A percentile compares a stretch with the other conserved stretches of the same genome.
These are phyloP conservation scores for Cadophora sp. DNA, from an alignment of 2,329 filamentous ascomycete genomes.

Conservation along the genomic window DNA sequence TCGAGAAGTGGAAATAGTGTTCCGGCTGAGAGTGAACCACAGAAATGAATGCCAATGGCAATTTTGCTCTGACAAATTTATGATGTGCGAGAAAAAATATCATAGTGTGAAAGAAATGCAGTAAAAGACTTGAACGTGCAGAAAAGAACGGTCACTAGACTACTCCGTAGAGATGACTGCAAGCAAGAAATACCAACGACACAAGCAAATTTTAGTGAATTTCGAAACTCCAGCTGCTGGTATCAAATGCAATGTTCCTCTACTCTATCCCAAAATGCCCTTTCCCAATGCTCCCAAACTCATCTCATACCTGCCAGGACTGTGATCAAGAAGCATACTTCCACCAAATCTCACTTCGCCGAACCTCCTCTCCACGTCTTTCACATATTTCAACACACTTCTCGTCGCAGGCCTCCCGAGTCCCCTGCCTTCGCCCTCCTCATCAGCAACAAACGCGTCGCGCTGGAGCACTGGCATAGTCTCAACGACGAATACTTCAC, in stretches of 20 bases:
- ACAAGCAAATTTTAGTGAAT: background rate
- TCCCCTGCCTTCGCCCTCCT: constrained; percentile 32
- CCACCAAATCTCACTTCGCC: constrained; percentile 74
- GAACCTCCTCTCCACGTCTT: constrained; percentile 74
- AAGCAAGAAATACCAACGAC: no score
- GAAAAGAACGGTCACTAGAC: no score
- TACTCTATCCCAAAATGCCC: constrained; percentile 44
- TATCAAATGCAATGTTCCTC: background rate
- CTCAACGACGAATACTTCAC: constrained; percentile 78
- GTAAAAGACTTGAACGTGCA: no score
- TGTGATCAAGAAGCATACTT: constrained; percentile 79
- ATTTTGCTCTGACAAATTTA: no score
- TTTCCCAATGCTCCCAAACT: constrained; percentile 66
- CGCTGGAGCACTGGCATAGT: constrained; percentile 70
- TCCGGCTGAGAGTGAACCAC: background rate
- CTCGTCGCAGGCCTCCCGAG: constrained; percentile 72
- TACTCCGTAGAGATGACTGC: no score
- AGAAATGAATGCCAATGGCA: background rate
- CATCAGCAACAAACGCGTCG: constrained; percentile 63
- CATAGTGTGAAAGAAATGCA: no score
- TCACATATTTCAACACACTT: constrained; percentile 73
- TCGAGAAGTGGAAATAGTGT: background rate
- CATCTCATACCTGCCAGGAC: constrained; percentile 75
- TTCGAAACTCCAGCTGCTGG: background rate
- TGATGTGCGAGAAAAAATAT: no score